Base-by-base conservation (phyloP, 1,139 yeast species). In the Kluyveromyces marxianus region DNA sequence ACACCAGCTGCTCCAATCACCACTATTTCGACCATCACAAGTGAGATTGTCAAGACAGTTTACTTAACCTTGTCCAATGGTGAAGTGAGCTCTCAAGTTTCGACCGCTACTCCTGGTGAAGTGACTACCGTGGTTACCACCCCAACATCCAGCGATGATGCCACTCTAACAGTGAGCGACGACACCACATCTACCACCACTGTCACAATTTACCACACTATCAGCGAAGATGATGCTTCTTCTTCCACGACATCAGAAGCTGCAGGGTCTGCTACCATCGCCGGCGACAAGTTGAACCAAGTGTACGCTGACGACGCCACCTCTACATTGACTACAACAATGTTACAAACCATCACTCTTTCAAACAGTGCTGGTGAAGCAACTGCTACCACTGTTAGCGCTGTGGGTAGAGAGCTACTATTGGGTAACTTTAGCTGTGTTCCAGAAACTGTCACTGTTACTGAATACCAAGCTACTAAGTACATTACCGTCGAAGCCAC, bases 401-500 rank as follows among this genome's bases (percentile, higher is more conserved):
- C 49, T 10, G 24, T 45, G 24, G 48, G 46, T 35, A 48, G 43
- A 37, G 42, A 41, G 24, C 29, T 48, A 14, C 38, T 45, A 3
- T 39, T 47, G 3, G 51, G 54, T 8, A 44, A 54, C 8, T 53
- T 55, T 29, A 47, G 48, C 25, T 50, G 60, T 46, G 49, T 51
- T 32, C 58, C 61, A 34, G 48, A 54, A 41, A 56, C 58, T 33
- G 60, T 59, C 30, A 60, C 65, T n/a, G 60, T 57, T 25, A 56
- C 61, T 27, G 49, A 53, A 34, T 51, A 54, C 24, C 49, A 52
- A 27, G 44, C 48, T 10, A 54, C 56, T 36, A 44, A 51, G 40
- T 56, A 50, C 38, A 48, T 56, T 14, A 58, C 62, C 29, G 55
- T 58, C 32, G 55, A 55, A 26, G 44, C 47, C 14, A 49, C 53